Evolutionary conservation across 306 rosid species (phyloP).

Genomic region (Sophora flavescens): DNA sequence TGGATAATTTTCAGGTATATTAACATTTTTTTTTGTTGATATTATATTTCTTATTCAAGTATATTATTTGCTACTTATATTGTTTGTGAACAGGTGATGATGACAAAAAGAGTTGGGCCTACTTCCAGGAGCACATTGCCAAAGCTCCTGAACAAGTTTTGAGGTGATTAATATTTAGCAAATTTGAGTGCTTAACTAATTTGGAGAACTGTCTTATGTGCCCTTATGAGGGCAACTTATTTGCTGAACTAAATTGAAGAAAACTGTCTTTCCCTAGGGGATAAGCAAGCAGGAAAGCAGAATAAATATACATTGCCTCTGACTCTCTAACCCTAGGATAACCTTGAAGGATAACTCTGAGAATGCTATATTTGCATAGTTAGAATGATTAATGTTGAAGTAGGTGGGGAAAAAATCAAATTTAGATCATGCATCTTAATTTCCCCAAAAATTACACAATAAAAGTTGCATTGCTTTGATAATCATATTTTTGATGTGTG

Average conservation of each 20-base stretch:
- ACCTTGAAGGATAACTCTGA: no score
- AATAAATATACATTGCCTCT: no score
- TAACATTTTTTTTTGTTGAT: neutral
- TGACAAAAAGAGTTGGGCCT: slow-evolving; percentile 59
- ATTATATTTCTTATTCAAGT: slow-evolving; percentile 27
- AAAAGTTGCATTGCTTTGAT: neutral
- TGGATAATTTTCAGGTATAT: slow-evolving; percentile 64
- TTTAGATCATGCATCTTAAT: no score
- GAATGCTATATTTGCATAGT: no score
- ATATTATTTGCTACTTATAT: slow-evolving; percentile 34
- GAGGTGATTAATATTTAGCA: slow-evolving; percentile 44
- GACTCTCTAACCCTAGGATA: no score
- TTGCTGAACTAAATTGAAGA: neutral
- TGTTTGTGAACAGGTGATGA: slow-evolving; percentile 52
- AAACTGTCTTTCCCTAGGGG: no score
- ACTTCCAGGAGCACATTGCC: slow-evolving; percentile 67
- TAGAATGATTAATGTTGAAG: no score
- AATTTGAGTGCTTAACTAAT: slow-evolving; percentile 13
- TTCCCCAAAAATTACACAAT: no score
- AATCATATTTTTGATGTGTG: neutral
- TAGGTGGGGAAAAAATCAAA: no score
- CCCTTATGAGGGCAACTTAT: neutral
- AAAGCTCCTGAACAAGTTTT: slow-evolving; percentile 71
- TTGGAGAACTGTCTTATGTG: slow-evolving; percentile 2
- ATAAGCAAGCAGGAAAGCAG: no score